Conservation (phyloP, 306 rosid genomes). For the Ormosia semicastrata region DNA sequence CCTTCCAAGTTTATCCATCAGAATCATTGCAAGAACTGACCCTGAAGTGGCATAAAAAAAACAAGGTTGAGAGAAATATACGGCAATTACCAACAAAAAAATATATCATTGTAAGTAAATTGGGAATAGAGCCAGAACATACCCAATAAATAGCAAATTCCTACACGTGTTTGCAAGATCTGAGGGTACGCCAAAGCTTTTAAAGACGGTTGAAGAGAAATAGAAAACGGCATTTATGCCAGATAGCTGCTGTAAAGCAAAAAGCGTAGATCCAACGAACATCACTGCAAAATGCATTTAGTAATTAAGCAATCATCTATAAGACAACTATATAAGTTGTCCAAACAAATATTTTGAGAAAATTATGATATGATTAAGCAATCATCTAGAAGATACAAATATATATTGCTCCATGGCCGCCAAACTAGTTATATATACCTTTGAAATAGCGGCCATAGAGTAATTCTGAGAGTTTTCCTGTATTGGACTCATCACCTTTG, state of each 20-base stretch:
- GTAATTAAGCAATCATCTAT: slow-evolving; percentile 34
- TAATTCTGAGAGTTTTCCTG: slow-evolving; percentile 51
- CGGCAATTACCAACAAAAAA: not conserved
- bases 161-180: slow-evolving; percentile 66
- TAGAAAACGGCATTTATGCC: slow-evolving; percentile 91
- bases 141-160: slow-evolving; percentile 75
- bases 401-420: not conserved
- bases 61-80: slow-evolving; percentile 26
- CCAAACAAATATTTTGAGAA: not conserved
- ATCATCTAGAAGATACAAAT: not conserved
- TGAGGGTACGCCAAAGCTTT: slow-evolving; percentile 72
- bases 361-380: not conserved
- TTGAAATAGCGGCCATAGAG: slow-evolving; percentile 58
- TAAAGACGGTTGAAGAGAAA: slow-evolving; percentile 80
- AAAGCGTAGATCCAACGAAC: slow-evolving; percentile 78
- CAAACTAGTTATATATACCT: slow-evolving; percentile 41
- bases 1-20: slow-evolving; percentile 93
- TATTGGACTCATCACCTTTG: slow-evolving; percentile 61
- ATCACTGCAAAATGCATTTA: slow-evolving; percentile 73
- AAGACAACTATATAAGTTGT: slow-evolving; percentile 14
- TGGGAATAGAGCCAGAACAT: slow-evolving; percentile 23
- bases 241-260: slow-evolving; percentile 89
- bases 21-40: slow-evolving; percentile 64
- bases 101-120: not conserved
- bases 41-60: slow-evolving; percentile 53